Evolutionary conservation across 2,329 filamentous ascomycete genomes (phyloP).

Genomic region (Pseudogymnoascus sp.): DNA sequence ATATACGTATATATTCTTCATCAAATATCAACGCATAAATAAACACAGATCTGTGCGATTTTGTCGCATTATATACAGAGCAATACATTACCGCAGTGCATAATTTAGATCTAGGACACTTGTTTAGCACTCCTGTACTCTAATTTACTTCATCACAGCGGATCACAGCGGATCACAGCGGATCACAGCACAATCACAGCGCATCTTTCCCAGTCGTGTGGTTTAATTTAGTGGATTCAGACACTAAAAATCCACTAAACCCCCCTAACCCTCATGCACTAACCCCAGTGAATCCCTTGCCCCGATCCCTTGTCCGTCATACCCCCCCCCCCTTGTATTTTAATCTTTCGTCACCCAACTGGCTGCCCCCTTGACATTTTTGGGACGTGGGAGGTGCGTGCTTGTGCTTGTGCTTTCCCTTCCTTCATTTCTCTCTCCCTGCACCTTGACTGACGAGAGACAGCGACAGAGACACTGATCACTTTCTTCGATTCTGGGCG

Average conservation of each 20-base stretch:
- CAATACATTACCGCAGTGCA: neutral
- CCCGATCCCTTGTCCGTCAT: no score
- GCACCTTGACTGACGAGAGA: neutral
- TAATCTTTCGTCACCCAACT: neutral
- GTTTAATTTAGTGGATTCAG: neutral
- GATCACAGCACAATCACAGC: neutral
- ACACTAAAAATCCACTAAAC: no score
- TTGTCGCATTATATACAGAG: neutral
- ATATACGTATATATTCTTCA: neutral
- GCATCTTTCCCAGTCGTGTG: neutral
- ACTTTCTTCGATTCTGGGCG: neutral
- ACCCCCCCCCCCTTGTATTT: neutral
- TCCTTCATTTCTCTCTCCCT: neutral
- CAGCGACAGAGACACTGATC: neutral
- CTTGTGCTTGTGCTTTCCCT: neutral
- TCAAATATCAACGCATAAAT: neutral
- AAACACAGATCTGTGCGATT: neutral
- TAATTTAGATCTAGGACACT: neutral
- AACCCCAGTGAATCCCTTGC: no score
- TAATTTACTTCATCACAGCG: neutral
- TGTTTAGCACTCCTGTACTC: neutral
- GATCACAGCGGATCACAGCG: no score
- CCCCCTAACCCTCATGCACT: neutral
- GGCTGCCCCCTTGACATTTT: neutral
- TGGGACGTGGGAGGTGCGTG: no score